Base-by-base conservation (phyloP, 208 protist species). In the Leishmania gerbilli region DNA sequence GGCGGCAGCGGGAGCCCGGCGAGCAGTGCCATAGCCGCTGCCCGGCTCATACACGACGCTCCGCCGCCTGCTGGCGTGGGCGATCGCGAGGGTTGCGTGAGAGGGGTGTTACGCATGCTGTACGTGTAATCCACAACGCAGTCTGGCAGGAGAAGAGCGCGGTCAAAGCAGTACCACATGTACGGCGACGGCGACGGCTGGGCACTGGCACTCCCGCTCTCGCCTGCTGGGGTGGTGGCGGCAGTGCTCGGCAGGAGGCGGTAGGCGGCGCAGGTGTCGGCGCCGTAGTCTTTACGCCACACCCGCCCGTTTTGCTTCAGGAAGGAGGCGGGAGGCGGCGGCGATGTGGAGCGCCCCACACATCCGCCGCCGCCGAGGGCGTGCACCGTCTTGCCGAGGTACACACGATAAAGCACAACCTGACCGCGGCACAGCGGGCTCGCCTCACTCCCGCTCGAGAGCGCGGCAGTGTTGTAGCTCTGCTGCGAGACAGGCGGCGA, bases 101-200 rank as follows among this genome's bases (percentile, higher is more conserved):
- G 67, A 7, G 24, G 64, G 21, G 64, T 27, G 24, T 31, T 47
- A 6, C 82, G 67, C 24, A 87, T 65, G 40, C 80, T 92, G 87
- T 97, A 97, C 53, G 79, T 88, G 88, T 93, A 97, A 68, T 98
- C 95, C 37, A 98, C 89, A 40, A 98, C 85, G 71, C 92, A 97
- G 80, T 98, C 94, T 0, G 95, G 93, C 62, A 98, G 82, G 13
- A 97, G 71, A 40, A 97, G 83, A 56, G 79, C 80, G 72, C 93
- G 88, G 68, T 98, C 95, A 76, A 98, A 95, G 82, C 91, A 90
- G 84, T 97, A 93, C 95, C 96, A 98, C 79, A 95, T 90, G 62
- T 82, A 85, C 37, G 77, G 80, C 49, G 77, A 85, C 81, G 68
- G 82, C 71, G 24, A 84, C 83, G 62, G 81, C 76, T 24, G 79